Base-by-base conservation (phyloP, 208 protist genomes). In the Trichomonas gallinae region DNA sequence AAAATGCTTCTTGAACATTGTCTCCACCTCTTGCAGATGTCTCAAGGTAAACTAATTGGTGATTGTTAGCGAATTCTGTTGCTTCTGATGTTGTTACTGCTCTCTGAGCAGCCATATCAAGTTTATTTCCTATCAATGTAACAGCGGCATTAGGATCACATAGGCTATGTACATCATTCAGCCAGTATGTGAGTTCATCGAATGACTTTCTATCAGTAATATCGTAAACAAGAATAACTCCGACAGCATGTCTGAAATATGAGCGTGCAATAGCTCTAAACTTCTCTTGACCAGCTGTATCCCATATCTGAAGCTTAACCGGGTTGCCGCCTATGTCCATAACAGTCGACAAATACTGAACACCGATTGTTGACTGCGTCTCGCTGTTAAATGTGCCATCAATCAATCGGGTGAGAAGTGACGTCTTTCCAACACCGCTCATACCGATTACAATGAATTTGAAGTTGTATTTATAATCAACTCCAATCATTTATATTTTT, bases 381-480 rank as follows among this genome's bases (percentile, higher is more conserved):
- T 51, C 49, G 17, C 0, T 0, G 23, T 31, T 44, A 40, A 96
- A 96, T 2, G 26, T n/a, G 31, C 34, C 89, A 81, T 96, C 89
- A 96, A 96, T 72, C 13, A 81, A 34, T 36, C 49, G 44, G 9
- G 44, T 51, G 1, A 96, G n/a, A 26, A 96, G n/a, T 34, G 89
- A 51, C 0, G 89, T 72, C 51, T 96, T 96, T 6, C 89, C 89
- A 26, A 96, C 89, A 72, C 49, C 49, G 31, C 46, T 81, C 13
- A n/a, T 34, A 3, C 89, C 89, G 31, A 96, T 51, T 44, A 96
- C 89, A 51, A 96, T 72, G 17, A 96, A 81, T 17, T 96, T 96
- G n/a, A 96, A 96, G 44, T 31, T 96, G 26, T 91, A 63, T 91
- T 89, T 96, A 81, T 96, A 96, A 31, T 63, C 81, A 21, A 87